These are phyloP conservation scores for Lasiodiplodia hormozganensis DNA, from an alignment of 2,329 filamentous ascomycete species.

Conservation along the genomic window DNA sequence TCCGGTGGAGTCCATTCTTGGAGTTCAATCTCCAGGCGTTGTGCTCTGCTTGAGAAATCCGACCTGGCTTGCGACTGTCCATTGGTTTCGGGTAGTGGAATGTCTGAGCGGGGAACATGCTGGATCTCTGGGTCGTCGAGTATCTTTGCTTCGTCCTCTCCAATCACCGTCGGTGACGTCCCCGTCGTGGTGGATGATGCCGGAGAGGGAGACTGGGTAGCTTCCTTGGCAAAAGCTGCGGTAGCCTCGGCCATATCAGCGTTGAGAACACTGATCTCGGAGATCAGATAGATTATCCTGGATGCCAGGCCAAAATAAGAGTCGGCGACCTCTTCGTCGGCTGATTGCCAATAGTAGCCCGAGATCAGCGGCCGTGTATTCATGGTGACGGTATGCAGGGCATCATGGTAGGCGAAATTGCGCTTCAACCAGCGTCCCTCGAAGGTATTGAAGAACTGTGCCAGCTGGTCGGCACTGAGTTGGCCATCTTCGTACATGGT, in stretches of 20 bases:
- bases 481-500: constrained; percentile 7
- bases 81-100: neutral
- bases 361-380: constrained; percentile 18
- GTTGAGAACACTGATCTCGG: constrained; percentile 28
- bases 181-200: constrained; percentile 1
- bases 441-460: constrained; percentile 24
- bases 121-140: constrained; percentile 16
- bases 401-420: constrained; percentile 29
- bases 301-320: constrained; percentile 28
- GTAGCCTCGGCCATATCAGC: constrained; percentile 28
- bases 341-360: constrained; percentile 27
- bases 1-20: constrained; percentile 26
- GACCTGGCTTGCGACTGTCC: constrained; percentile 16
- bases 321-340: constrained; percentile 10
- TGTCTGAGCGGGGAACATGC: constrained; percentile 6
- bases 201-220: constrained; percentile 13
- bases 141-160: constrained; percentile 13
- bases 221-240: constrained; percentile 10
- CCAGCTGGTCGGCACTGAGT: constrained; percentile 14
- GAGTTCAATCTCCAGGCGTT: constrained; percentile 19
- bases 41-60: constrained; percentile 26
- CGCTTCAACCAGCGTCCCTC: constrained; percentile 29
- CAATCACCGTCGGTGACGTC: neutral
- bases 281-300: constrained; percentile 27
- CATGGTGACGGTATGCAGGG: constrained; percentile 26